Evolutionary conservation across 2,329 filamentous ascomycete genomes (phyloP), one percentile per base, ranked within the genome.

Genomic region (Phialocephala subalpina): DNA sequence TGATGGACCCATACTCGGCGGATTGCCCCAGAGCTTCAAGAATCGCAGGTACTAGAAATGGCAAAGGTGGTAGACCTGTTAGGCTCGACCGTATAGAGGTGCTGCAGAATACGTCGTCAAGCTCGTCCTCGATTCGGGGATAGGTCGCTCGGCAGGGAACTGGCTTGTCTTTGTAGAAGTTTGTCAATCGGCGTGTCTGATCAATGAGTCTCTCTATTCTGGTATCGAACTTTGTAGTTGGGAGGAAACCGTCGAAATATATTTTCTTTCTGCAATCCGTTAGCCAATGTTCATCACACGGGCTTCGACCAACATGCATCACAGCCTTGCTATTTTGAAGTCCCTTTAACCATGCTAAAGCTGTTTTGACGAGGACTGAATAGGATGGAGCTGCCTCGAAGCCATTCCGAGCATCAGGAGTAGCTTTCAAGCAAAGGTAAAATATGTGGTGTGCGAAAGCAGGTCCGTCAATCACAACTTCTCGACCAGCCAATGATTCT

Each of bases 171-270:
- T 69, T 40, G 55, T 77, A 66, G 63, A 75, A 77, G 25, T 69
- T 56, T 14, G 66, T 63, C 27, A 76, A 61, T 55, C 68, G 69
- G n/a, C 66, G 62, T 35, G 76, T 76, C 35, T 70, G 65, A 20
- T 45, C 60, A 20, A 66, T 53, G 25, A 76, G 67, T 22, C 75
- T 72, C 22, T 69, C 53, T 1, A 72, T 64, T 59, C 76, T 66
- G n/a, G 68, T 70, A 47, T 72, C 56, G 35, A 73, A 60, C 60
- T 78, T 78, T n/a, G 69, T 65, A 27, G 66, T 35, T 47, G 95
- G 95, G 0, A 98, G 83, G 63, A 87, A 90, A 16, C 94, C 94
- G 77, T 98, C 95, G 73, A 98, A 97, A 76, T 91, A 94, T 61
- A 97, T 91, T 56, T 84, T 87, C 65, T 86, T 80, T 70, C 89